phyloP scores from a whole-genome alignment of 768 basidiomycete genomes.

The Boletus patriciae region DNA sequence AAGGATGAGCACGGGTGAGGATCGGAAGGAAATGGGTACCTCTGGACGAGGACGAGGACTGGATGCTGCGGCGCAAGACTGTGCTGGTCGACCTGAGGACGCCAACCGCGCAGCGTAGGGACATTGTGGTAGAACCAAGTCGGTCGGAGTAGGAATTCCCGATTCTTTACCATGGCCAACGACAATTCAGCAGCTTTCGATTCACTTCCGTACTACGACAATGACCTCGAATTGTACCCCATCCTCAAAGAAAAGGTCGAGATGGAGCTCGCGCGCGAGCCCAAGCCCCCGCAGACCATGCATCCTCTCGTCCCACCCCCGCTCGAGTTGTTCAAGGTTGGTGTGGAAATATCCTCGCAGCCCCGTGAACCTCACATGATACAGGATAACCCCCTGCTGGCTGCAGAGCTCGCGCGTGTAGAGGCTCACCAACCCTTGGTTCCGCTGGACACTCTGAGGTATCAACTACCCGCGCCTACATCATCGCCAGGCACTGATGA shows the following conservation, averaged over 20 bases:
- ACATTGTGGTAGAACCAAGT: conserved; percentile 36
- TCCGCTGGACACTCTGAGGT: conserved; percentile 68
- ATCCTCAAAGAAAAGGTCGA: conserved; percentile 73
- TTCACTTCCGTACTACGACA: conserved; percentile 93
- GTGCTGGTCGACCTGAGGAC: conserved; percentile 35
- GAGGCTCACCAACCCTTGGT: conserved; percentile 64
- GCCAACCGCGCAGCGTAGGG: conserved; percentile 44
- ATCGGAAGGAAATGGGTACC: conserved; percentile 35
- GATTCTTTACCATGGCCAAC: conserved; percentile 29
- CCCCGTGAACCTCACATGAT: background rate
- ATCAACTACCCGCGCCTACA: conserved; percentile 70
- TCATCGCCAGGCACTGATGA: conserved; percentile 64
- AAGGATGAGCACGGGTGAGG: conserved; percentile 9
- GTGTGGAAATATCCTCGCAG: background rate
- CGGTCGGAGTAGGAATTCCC: conserved; percentile 32
- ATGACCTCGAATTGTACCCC: conserved; percentile 80
- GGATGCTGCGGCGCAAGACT: conserved; percentile 42
- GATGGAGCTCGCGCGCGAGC: conserved; percentile 70
- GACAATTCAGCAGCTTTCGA: conserved; percentile 53
- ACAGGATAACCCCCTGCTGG: conserved; percentile 68
- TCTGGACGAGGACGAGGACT: conserved; percentile 47
- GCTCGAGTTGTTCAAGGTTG: conserved; percentile 68
- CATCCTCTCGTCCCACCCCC: conserved; percentile 74
- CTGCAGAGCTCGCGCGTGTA: conserved; percentile 74
- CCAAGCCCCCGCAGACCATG: conserved; percentile 55